Conservation (phyloP, 139 green algal species). For the Chlorella sp. region DNA sequence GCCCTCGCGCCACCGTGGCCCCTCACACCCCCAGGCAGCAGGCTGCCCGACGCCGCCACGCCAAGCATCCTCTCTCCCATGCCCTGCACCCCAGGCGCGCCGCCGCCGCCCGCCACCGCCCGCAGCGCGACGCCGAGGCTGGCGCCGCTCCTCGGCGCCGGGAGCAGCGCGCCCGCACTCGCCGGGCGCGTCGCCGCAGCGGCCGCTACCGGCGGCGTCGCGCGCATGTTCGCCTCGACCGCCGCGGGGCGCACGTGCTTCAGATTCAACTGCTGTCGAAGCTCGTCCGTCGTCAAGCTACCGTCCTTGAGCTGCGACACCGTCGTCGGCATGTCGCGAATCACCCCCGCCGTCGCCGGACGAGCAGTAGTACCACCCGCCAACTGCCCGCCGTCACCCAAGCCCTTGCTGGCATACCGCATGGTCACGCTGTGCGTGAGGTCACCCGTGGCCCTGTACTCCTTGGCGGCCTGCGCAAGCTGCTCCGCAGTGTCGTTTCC, state of each 20-base stretch:
- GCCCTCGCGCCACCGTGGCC: not conserved
- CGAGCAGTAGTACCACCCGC: not conserved
- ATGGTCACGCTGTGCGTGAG: not conserved
- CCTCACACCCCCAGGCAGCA: not conserved
- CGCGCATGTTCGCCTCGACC: not conserved
- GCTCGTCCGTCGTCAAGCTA: not conserved
- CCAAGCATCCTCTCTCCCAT: not conserved
- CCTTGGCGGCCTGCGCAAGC: not conserved
- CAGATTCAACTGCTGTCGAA: not conserved
- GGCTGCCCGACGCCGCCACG: not conserved
- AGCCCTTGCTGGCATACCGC: not conserved
- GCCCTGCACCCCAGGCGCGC: not conserved
- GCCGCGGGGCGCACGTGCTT: not conserved
- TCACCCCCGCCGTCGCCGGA: not conserved
- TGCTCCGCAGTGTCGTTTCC: constrained; percentile 1
- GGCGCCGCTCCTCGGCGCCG: not conserved
- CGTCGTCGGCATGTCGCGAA: not conserved
- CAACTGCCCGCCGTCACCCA: not conserved
- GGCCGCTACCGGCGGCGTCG: not conserved
- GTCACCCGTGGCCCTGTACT: not conserved
- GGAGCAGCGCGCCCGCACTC: not conserved
- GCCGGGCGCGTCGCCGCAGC: no score
- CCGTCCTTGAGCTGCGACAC: not conserved
- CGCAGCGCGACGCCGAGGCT: not conserved
- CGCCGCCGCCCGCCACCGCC: not conserved